These are phyloP conservation scores for Talaromyces pinophilus DNA, from an alignment of 2,329 filamentous ascomycete species.

Conservation along the genomic window DNA sequence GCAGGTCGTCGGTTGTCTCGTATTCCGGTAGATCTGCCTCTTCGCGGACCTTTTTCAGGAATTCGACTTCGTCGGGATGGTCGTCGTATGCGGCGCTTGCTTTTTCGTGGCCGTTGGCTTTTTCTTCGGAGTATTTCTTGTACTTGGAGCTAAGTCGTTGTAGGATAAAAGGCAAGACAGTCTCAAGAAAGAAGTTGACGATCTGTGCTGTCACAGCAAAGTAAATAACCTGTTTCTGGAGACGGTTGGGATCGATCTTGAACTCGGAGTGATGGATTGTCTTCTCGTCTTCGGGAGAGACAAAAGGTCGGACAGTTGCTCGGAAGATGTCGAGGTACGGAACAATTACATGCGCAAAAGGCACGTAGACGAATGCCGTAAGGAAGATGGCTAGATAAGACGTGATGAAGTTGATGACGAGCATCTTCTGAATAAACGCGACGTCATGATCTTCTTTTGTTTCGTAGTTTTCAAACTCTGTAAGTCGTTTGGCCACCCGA, in stretches of 20 bases:
- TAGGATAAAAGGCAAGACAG: slow-evolving; percentile 82
- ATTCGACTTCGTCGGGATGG: slow-evolving; percentile 73
- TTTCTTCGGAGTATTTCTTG: slow-evolving; percentile 37
- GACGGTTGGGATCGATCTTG: slow-evolving; percentile 77
- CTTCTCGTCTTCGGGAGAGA: slow-evolving; percentile 71
- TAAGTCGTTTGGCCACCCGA: slow-evolving; percentile 73
- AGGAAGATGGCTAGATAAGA: slow-evolving; percentile 89
- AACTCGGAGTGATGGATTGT: slow-evolving; percentile 60
- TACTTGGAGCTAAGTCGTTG: slow-evolving; percentile 77
- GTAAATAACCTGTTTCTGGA: slow-evolving; percentile 92
- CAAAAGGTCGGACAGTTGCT: slow-evolving; percentile 72
- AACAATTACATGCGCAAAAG: slow-evolving; percentile 81
- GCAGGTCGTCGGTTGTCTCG: slow-evolving; percentile 85
- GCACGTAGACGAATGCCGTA: slow-evolving; percentile 92
- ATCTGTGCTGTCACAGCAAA: slow-evolving; percentile 95
- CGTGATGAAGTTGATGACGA: slow-evolving; percentile 97
- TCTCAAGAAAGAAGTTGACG: slow-evolving; percentile 83
- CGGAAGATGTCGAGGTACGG: slow-evolving; percentile 88
- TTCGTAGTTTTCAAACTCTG: slow-evolving; percentile 88
- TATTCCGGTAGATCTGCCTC: slow-evolving; percentile 85
- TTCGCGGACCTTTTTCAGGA: slow-evolving; percentile 78
- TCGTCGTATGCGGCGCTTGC: slow-evolving; percentile 55
- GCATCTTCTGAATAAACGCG: slow-evolving; percentile 87
- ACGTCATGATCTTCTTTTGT: slow-evolving; percentile 80
- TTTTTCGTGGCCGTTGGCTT: slow-evolving; percentile 28